phyloP scores from a whole-genome alignment of 1,284 basidiomycete species.

The Leccinum fuscescens region DNA sequence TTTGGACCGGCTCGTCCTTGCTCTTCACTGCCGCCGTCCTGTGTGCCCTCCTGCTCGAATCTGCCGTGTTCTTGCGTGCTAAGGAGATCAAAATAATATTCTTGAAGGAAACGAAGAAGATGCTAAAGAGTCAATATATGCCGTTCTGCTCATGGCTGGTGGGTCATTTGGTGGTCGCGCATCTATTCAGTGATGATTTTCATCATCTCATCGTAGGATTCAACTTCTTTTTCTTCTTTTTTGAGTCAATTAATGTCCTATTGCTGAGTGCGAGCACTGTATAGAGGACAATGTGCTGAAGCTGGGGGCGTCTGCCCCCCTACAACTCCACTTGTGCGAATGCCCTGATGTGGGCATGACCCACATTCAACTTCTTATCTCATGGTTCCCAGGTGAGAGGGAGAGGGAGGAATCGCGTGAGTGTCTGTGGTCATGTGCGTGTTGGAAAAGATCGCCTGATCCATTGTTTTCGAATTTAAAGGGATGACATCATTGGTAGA shows the following conservation, averaged over 20 bases:
- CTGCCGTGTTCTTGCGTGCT: slow-evolving; percentile 68
- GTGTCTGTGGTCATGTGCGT: slow-evolving; percentile 3
- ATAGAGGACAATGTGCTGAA: too few species aligned
- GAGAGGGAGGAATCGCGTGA: slow-evolving; percentile 70
- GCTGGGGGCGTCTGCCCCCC: too few species aligned
- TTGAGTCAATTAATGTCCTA: too few species aligned
- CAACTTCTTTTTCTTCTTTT: slow-evolving; percentile 66
- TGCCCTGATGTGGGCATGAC: too few species aligned
- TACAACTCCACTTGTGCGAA: too few species aligned
- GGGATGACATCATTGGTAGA: slow-evolving; percentile 80
- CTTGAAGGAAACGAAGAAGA: slow-evolving; percentile 64
- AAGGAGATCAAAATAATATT: slow-evolving; percentile 48
- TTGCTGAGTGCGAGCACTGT: too few species aligned
- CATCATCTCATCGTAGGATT: slow-evolving; percentile 52
- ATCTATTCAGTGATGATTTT: neutral
- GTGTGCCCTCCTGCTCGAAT: slow-evolving; percentile 78
- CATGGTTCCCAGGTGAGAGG: slow-evolving; percentile 79
- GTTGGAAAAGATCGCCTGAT: neutral
- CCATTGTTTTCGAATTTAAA: slow-evolving; percentile 26
- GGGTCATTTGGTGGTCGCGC: slow-evolving; percentile 23
- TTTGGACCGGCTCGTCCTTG: slow-evolving; percentile 74
- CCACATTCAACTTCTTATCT: slow-evolving; percentile 84
- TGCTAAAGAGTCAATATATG: slow-evolving; percentile 89
- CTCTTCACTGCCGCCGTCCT: slow-evolving; percentile 74
- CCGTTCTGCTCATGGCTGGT: slow-evolving; percentile 77